These are phyloP conservation scores for Colletotrichum horii DNA, from an alignment of 2,329 filamentous ascomycete genomes.

Conservation along the genomic window DNA sequence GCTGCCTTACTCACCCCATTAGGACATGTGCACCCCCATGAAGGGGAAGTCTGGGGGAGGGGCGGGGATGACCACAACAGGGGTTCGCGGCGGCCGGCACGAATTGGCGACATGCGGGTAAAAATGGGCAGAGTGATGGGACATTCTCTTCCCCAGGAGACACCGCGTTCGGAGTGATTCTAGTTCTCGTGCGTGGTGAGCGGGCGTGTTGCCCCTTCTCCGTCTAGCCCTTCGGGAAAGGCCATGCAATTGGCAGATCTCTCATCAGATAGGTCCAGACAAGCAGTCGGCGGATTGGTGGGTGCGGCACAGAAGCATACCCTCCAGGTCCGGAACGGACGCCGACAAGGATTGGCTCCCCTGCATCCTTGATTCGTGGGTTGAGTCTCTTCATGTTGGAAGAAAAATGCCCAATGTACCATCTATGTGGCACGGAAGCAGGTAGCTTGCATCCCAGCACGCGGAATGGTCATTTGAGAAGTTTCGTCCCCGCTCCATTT, in stretches of 20 bases:
- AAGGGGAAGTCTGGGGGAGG: slow-evolving; percentile 5
- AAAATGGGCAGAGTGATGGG: slow-evolving; percentile 22
- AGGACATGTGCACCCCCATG: slow-evolving; percentile 6
- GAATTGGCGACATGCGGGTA: slow-evolving; percentile 25
- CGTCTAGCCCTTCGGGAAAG: slow-evolving; percentile 1
- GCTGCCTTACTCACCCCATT: slow-evolving; percentile 13
- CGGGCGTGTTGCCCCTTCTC: not conserved
- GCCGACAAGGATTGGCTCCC: not conserved
- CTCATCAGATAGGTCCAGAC: not conserved
- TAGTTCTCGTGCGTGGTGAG: not conserved
- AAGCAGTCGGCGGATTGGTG: not conserved
- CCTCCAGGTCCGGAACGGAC: not conserved
- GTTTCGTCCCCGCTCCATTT: slow-evolving; percentile 5
- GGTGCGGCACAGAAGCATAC: slow-evolving; percentile 3
- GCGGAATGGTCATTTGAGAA: not conserved
- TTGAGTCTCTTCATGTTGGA: not conserved
- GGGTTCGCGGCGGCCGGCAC: slow-evolving; percentile 16
- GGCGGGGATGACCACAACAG: slow-evolving; percentile 17
- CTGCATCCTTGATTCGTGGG: slow-evolving; percentile 3
- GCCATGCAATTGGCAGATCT: not conserved
- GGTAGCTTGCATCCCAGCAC: not conserved
- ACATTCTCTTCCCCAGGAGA: not conserved
- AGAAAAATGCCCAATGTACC: not conserved
- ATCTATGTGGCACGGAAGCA: not conserved
- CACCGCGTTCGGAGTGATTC: not conserved